These are phyloP conservation scores for Beauveria sp. DNA, from an alignment of 2,329 filamentous ascomycete genomes.

Conservation along the genomic window DNA sequence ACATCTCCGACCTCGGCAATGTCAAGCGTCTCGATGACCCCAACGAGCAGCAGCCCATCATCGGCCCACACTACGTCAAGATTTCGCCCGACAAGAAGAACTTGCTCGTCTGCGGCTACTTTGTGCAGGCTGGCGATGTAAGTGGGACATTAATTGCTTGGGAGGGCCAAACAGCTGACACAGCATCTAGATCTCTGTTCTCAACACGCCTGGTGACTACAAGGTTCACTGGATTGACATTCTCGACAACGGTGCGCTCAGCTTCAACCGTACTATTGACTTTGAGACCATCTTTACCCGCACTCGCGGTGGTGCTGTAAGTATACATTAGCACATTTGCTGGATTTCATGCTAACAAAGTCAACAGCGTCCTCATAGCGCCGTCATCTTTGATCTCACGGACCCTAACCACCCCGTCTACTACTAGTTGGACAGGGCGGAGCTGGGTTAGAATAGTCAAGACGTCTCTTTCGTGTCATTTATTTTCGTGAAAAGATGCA, in stretches of 20 bases:
- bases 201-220: conserved; percentile 55
- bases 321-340: neutral
- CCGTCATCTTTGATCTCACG: conserved; percentile 48
- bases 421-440: conserved; percentile 26
- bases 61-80: conserved; percentile 58
- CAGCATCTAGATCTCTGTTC: conserved; percentile 38
- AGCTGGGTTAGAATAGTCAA: neutral
- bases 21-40: conserved; percentile 55
- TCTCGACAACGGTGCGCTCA: conserved; percentile 43
- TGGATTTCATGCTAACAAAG: neutral
- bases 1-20: conserved; percentile 53
- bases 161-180: neutral
- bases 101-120: conserved; percentile 57
- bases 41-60: conserved; percentile 48
- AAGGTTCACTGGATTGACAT: conserved; percentile 57
- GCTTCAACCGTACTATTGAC: conserved; percentile 53
- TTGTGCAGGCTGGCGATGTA: conserved; percentile 52
- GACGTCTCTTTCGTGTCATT: neutral
- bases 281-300: conserved; percentile 43
- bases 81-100: conserved; percentile 58
- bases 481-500: neutral
- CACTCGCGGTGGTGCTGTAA: conserved; percentile 43
- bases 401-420: conserved; percentile 45
- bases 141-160: neutral
- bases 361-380: conserved; percentile 42